Evolutionary conservation across 176 grass and related monocot species (phyloP).

Genomic region (Zoysia pacifica): DNA sequence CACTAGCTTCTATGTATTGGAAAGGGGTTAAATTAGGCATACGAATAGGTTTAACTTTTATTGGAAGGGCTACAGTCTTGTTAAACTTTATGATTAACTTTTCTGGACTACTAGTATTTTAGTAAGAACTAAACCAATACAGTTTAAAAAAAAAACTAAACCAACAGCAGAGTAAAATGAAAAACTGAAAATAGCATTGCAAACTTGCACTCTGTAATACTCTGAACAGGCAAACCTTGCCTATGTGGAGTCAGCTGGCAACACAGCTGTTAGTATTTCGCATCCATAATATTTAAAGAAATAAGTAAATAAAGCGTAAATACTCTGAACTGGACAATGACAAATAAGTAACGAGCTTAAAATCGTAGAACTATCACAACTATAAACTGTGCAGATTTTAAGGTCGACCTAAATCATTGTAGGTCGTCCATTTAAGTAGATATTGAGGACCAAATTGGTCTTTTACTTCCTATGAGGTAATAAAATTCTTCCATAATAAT

Average conservation of each 20-base stretch:
- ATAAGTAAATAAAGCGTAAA: conserved; percentile 11
- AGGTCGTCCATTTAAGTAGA: too few relatives aligned
- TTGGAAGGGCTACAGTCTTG: neutral
- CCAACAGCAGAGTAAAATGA: too few relatives aligned
- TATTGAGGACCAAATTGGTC: too few relatives aligned
- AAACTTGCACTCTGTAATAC: neutral
- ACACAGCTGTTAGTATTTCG: neutral
- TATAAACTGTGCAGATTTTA: neutral
- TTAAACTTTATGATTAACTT: neutral
- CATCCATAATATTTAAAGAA: conserved; percentile 6
- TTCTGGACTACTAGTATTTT: neutral
- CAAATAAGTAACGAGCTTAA: neutral
- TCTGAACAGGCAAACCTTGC: conserved; percentile 5
- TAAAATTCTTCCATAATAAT: too few relatives aligned
- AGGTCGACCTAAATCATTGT: too few relatives aligned
- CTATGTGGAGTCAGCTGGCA: neutral
- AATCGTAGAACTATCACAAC: neutral
- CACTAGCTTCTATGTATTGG: neutral
- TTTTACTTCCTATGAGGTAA: too few relatives aligned
- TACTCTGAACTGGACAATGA: neutral
- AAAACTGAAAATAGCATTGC: too few relatives aligned
- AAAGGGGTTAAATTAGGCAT: neutral
- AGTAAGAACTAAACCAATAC: neutral
- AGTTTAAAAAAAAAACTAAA: too few relatives aligned
- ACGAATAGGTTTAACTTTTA: neutral